A percentile compares a stretch with the other conserved stretches of the same genome.
Conservation (phyloP, 345 rosid species). For the Ailanthus altissimus region DNA sequence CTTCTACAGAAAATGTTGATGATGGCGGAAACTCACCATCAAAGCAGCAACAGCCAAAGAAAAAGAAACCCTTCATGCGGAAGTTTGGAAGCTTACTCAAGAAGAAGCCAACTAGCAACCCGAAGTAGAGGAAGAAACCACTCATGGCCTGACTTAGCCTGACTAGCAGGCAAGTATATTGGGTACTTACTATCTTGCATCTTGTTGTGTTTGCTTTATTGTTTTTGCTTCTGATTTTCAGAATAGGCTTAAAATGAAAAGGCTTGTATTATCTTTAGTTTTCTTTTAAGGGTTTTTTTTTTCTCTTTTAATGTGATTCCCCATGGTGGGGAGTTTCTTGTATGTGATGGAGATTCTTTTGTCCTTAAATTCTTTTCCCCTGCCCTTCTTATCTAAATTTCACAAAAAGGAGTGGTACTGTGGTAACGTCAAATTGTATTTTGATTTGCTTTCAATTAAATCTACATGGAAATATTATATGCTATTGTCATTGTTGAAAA, state of each 20-base stretch:
- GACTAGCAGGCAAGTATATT: constrained; percentile 36
- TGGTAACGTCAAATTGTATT: constrained; percentile 31
- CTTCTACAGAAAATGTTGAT: constrained; percentile 55
- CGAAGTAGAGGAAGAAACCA: constrained; percentile 43
- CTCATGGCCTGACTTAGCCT: constrained; percentile 27
- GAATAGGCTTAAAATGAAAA: constrained; percentile 41
- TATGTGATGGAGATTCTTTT: constrained; percentile 38
- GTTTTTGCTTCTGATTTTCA: constrained; percentile 32
- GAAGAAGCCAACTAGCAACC: constrained; percentile 78
- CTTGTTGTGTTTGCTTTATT: constrained; percentile 41
- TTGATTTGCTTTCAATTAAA: constrained; percentile 16
- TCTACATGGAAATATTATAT: constrained; percentile 11
- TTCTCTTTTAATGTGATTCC: constrained; percentile 24
- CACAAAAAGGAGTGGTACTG: constrained; percentile 29
- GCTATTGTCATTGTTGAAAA: constrained; percentile 2
- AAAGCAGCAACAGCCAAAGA: constrained; percentile 69
- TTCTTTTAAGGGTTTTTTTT: constrained; percentile 4
- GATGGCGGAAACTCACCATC: constrained; percentile 51
- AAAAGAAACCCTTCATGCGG: constrained; percentile 85
- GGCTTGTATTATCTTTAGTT: constrained; percentile 43
- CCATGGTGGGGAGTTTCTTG: constrained; percentile 33
- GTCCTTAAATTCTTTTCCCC: constrained; percentile 20
- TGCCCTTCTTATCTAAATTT: constrained; percentile 30
- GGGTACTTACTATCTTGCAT: constrained; percentile 31
- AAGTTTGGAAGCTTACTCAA: constrained; percentile 93